Conservation (phyloP, 768 basidiomycete genomes). For the Tylopilus subfusipes region DNA sequence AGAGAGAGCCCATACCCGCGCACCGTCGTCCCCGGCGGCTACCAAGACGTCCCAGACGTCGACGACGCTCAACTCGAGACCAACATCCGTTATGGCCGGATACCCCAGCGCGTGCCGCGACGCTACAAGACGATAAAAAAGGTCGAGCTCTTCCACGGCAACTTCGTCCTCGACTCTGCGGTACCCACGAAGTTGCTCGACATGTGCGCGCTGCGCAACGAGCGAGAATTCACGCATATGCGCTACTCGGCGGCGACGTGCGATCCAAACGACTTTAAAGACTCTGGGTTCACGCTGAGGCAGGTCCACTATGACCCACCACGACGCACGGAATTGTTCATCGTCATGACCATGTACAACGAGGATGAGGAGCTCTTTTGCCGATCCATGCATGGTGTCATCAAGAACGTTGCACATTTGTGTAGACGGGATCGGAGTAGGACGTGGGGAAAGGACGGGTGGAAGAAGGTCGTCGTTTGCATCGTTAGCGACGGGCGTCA, state of each 20-base stretch:
- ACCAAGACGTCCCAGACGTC: conserved; percentile 28
- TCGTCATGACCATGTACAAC: conserved; percentile 99
- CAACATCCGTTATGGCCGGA: conserved; percentile 83
- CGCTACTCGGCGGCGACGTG: conserved; percentile 94
- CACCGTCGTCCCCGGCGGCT: conserved; percentile 45
- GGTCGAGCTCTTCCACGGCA: conserved; percentile 90
- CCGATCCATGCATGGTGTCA: conserved; percentile 92
- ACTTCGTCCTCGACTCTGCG: conserved; percentile 85
- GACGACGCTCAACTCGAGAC: conserved; percentile 38
- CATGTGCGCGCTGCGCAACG: conserved; percentile 70
- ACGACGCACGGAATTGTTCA: conserved; percentile 88
- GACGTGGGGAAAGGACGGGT: conserved; percentile 96
- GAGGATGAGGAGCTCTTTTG: conserved; percentile 89
- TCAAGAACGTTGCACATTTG: conserved; percentile 89
- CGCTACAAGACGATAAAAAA: conserved; percentile 93
- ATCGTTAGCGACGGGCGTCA: conserved; percentile 83
- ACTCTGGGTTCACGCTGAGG: conserved; percentile 78
- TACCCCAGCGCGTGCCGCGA: conserved; percentile 86
- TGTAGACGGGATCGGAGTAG: conserved; percentile 83
- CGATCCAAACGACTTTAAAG: conserved; percentile 90
- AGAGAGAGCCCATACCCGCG: conserved; percentile 36
- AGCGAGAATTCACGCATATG: conserved; percentile 94
- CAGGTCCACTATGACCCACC: conserved; percentile 92
- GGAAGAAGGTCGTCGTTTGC: conserved; percentile 97
- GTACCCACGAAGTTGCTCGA: conserved; percentile 91